Conservation (phyloP, 345 rosid species). For the Punica granatum region DNA sequence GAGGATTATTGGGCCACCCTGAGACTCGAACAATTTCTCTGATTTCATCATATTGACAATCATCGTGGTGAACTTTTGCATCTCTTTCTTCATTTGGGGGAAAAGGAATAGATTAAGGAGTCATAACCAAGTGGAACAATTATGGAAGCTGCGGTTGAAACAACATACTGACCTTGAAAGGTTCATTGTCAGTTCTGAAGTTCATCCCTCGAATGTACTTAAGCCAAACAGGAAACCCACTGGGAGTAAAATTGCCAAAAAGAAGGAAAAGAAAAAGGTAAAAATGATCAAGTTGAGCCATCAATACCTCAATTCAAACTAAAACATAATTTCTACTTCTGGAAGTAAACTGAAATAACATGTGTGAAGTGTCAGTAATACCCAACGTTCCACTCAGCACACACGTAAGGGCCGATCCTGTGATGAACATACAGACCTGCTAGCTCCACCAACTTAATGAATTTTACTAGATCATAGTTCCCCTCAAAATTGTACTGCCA, state of each 20-base stretch:
- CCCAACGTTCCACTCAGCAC: constrained; percentile 99
- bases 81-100: constrained; percentile 48
- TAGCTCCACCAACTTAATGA: constrained; percentile 70
- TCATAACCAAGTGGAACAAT: constrained; percentile 11
- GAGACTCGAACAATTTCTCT: constrained; percentile 71
- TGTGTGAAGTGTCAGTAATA: constrained; percentile 17
- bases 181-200: constrained; percentile 92
- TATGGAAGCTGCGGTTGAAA: background rate
- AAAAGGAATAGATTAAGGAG: background rate
- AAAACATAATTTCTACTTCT: background rate
- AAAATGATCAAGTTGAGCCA: background rate
- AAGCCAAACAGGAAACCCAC: constrained; percentile 99
- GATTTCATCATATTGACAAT: constrained; percentile 92
- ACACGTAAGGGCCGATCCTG: constrained; percentile 97
- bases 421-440: constrained; percentile 92
- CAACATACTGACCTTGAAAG: constrained; percentile 64
- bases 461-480: constrained; percentile 85
- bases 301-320: background rate
- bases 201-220: constrained; percentile 90
- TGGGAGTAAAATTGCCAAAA: constrained; percentile 19
- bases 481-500: constrained; percentile 77
- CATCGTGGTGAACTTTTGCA: constrained; percentile 79
- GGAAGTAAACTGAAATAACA: background rate
- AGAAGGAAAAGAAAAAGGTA: background rate
- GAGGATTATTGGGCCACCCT: constrained; percentile 96